Evolutionary conservation across 2,329 filamentous ascomycete genomes (phyloP).

Genomic region (Microdochium paspali): DNA sequence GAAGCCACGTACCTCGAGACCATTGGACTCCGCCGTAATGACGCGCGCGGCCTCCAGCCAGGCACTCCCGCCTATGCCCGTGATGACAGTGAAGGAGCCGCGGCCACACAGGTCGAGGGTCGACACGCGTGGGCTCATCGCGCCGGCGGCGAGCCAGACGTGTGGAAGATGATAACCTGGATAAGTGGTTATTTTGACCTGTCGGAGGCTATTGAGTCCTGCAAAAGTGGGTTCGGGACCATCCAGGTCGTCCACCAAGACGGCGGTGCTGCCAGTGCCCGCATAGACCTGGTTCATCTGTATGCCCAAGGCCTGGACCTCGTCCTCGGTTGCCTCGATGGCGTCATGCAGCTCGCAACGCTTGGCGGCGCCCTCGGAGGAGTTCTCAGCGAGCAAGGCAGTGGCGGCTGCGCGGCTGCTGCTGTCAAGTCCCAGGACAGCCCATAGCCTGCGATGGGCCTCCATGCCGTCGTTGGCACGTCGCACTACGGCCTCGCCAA

Average conservation of each 20-base stretch:
- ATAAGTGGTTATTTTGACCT: constrained; percentile 33
- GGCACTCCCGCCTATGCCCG: constrained; percentile 42
- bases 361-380: constrained; percentile 16
- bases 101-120: constrained; percentile 53
- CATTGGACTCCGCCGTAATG: constrained; percentile 20
- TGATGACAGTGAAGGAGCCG: constrained; percentile 38
- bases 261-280: constrained; percentile 26
- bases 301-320: constrained; percentile 40
- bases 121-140: constrained; percentile 35
- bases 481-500: constrained; percentile 37
- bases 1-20: constrained; percentile 36
- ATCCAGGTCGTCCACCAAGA: constrained; percentile 17
- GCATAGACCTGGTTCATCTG: constrained; percentile 48
- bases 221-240: not conserved
- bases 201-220: not conserved
- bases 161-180: constrained; percentile 53
- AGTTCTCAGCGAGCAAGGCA: constrained; percentile 29
- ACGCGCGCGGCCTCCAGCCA: constrained; percentile 43
- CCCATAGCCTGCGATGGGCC: constrained; percentile 37
- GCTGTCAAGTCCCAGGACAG: constrained; percentile 25
- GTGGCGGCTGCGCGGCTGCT: constrained; percentile 24
- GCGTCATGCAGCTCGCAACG: constrained; percentile 25
- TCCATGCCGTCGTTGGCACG: constrained; percentile 40
- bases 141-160: constrained; percentile 46
- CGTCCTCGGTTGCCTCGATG: constrained; percentile 26